These are phyloP conservation scores for Emiliania huxleyi DNA, from an alignment of 78 protist genomes.

Conservation along the genomic window DNA sequence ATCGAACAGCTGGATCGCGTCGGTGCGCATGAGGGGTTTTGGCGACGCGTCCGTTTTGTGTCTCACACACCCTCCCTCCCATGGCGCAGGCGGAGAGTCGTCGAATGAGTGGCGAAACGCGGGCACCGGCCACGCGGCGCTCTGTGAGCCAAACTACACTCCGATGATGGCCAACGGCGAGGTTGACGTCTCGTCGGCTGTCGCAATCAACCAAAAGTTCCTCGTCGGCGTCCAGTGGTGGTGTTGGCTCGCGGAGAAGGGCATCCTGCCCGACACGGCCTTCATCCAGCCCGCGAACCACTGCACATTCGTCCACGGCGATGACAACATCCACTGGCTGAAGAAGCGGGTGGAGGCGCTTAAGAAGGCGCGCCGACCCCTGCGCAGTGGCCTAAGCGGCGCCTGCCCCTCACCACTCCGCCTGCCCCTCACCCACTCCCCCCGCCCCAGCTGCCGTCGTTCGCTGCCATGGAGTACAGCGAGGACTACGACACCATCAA, in stretches of 20 bases:
- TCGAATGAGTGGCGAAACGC: slow-evolving; percentile 17
- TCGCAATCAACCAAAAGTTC: not conserved
- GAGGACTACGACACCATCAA: too few relatives aligned
- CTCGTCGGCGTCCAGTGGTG: not conserved
- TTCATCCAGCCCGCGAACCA: slow-evolving; percentile 18
- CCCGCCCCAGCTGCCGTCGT: too few relatives aligned
- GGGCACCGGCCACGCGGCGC: slow-evolving; percentile 9
- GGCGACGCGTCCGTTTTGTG: too few relatives aligned
- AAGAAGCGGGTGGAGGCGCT: not conserved
- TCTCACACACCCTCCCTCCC: too few relatives aligned
- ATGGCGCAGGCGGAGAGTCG: not conserved
- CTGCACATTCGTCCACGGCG: not conserved
- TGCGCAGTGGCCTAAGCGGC: too few relatives aligned
- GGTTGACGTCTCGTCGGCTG: not conserved
- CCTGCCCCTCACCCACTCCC: too few relatives aligned
- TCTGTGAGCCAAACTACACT: slow-evolving; percentile 19
- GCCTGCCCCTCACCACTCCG: too few relatives aligned
- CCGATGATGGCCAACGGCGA: not conserved
- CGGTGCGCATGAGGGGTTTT: too few relatives aligned
- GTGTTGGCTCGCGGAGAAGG: slow-evolving; percentile 2
- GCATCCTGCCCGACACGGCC: slow-evolving; percentile 9
- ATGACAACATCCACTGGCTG: not conserved
- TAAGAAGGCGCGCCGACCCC: not conserved
- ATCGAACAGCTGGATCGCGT: too few relatives aligned
- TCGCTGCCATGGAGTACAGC: too few relatives aligned